These are phyloP conservation scores for Fusarium poae DNA, from an alignment of 2,329 filamentous ascomycete species.

Conservation along the genomic window DNA sequence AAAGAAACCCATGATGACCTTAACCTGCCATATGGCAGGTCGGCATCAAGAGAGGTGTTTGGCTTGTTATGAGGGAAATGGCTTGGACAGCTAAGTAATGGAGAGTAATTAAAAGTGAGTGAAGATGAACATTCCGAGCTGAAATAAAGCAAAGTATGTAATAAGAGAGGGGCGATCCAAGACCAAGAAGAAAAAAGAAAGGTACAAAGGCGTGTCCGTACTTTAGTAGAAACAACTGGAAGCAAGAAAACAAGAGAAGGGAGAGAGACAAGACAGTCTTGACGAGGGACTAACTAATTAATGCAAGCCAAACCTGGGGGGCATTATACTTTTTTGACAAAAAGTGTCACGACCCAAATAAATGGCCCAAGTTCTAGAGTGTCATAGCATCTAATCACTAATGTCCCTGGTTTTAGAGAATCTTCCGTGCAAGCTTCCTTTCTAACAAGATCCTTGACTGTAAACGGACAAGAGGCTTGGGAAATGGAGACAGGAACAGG, in stretches of 20 bases:
- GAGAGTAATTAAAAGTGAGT: slow-evolving; percentile 18
- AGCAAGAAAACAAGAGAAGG: not conserved
- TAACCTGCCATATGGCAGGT: slow-evolving; percentile 39
- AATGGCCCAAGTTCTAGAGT: not conserved
- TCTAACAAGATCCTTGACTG: slow-evolving; percentile 21
- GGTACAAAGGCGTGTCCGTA: slow-evolving; percentile 12
- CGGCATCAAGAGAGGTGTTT: not conserved
- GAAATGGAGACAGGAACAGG: not conserved
- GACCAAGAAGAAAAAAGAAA: not conserved
- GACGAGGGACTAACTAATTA: slow-evolving; percentile 4
- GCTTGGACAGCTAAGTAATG: not conserved
- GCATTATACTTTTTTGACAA: slow-evolving; percentile 17
- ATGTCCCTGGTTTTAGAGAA: slow-evolving; percentile 24
- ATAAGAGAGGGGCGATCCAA: not conserved
- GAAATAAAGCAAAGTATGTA: slow-evolving; percentile 7
- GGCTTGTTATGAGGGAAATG: not conserved
- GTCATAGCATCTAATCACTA: slow-evolving; percentile 6
- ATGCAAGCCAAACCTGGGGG: slow-evolving; percentile 14
- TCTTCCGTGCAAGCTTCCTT: slow-evolving; percentile 22
- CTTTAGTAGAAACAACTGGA: slow-evolving; percentile 36
- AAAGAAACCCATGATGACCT: slow-evolving; percentile 47
- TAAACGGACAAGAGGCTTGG: slow-evolving; percentile 25
- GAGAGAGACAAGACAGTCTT: slow-evolving; percentile 16
- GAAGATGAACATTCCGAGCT: slow-evolving; percentile 38
- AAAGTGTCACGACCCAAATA: not conserved